phyloP scores from a whole-genome alignment of 2,329 filamentous ascomycete species.

The Scopulariopsis brevicaulis region DNA sequence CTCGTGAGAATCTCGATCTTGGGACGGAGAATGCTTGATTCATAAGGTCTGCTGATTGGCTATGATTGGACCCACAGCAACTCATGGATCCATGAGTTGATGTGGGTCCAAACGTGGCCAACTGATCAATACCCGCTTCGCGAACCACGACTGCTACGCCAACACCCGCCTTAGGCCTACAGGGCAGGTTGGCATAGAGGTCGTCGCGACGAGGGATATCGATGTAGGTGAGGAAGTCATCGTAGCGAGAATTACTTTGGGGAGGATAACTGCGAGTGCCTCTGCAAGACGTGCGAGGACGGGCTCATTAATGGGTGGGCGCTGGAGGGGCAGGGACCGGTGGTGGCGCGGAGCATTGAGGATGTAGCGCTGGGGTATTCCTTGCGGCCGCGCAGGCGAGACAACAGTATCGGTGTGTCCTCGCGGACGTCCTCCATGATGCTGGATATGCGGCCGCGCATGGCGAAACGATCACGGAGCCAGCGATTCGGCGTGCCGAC shows the following conservation, averaged over 20 bases:
- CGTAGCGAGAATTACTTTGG: constrained; percentile 96
- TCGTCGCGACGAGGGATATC: constrained; percentile 75
- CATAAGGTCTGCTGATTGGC: too few relatives aligned
- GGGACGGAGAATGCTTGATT: too few relatives aligned
- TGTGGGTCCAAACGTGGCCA: too few relatives aligned
- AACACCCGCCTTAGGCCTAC: constrained; percentile 82
- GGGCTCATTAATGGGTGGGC: constrained; percentile 74
- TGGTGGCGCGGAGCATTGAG: constrained; percentile 41
- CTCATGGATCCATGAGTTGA: too few relatives aligned
- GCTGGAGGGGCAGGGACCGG: constrained; percentile 28
- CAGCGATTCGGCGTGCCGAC: constrained; percentile 19
- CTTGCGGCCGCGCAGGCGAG: constrained; percentile 39
- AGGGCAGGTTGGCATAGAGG: constrained; percentile 79
- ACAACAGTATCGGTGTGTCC: constrained; percentile 33
- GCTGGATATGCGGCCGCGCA: constrained; percentile 40
- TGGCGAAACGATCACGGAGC: constrained; percentile 27
- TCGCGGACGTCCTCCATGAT: constrained; percentile 48
- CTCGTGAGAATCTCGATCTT: too few relatives aligned
- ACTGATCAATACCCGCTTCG: too few relatives aligned
- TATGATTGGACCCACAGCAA: too few relatives aligned
- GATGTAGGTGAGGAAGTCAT: constrained; percentile 89
- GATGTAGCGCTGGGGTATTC: constrained; percentile 41
- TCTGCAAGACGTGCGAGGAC: constrained; percentile 80
- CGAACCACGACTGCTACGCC: constrained; percentile 92
- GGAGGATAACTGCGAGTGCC: constrained; percentile 84